phyloP scores from a whole-genome alignment of 2,329 filamentous ascomycete genomes.

The Fusarium sp. region DNA sequence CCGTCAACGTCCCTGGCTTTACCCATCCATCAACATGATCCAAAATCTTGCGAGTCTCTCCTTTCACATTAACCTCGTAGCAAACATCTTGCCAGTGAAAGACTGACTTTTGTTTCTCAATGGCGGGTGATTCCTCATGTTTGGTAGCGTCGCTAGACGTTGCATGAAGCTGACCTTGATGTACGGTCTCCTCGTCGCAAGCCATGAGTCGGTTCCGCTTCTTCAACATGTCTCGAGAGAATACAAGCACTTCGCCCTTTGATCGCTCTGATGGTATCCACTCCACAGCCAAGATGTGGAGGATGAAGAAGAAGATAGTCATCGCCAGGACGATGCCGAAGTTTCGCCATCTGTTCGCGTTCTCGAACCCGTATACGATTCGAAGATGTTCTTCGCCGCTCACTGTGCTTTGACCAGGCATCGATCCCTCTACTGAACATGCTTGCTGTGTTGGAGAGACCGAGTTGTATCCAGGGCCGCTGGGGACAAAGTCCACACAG shows the following conservation, averaged over 20 bases:
- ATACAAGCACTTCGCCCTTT: slow-evolving; percentile 44
- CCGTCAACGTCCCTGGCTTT: slow-evolving; percentile 79
- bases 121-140: not conserved
- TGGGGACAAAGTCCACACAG: slow-evolving; percentile 60
- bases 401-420: slow-evolving; percentile 32
- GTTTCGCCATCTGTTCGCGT: slow-evolving; percentile 43
- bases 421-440: slow-evolving; percentile 23
- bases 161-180: not conserved
- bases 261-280: slow-evolving; percentile 40
- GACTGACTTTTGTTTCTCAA: slow-evolving; percentile 54
- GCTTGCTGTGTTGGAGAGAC: slow-evolving; percentile 20
- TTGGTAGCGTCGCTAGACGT: slow-evolving; percentile 10
- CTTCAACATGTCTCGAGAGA: slow-evolving; percentile 40
- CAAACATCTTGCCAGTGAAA: slow-evolving; percentile 81
- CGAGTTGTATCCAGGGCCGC: slow-evolving; percentile 38
- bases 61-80: slow-evolving; percentile 79
- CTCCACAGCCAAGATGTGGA: slow-evolving; percentile 39
- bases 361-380: slow-evolving; percentile 35
- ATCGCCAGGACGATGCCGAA: slow-evolving; percentile 42
- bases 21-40: slow-evolving; percentile 81
- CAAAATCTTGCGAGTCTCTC: slow-evolving; percentile 74
- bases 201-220: slow-evolving; percentile 65
- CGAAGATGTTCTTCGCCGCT: slow-evolving; percentile 16
- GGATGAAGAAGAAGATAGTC: slow-evolving; percentile 37
- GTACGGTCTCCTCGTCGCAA: slow-evolving; percentile 19